Evolutionary conservation across 306 rosid genomes (phyloP).

Genomic region (Luffa aegyptiaca): DNA sequence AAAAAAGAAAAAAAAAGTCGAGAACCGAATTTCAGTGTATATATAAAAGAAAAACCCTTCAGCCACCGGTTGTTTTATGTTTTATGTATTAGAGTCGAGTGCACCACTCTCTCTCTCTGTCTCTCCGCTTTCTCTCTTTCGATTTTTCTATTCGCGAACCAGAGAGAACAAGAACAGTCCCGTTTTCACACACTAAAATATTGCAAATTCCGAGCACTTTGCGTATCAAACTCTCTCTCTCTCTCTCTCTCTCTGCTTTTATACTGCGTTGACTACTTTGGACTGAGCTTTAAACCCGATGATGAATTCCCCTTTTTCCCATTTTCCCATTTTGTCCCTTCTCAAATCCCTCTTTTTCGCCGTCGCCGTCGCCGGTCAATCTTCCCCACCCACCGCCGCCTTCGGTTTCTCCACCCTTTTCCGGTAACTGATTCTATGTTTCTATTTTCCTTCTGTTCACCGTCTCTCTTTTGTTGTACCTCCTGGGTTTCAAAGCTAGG

Average conservation of each 20-base stretch:
- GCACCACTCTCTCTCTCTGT: not conserved
- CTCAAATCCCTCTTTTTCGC: not conserved
- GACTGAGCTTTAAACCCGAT: not conserved
- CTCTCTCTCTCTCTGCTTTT: not conserved
- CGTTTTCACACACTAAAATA: constrained; percentile 5
- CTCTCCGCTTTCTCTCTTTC: not conserved
- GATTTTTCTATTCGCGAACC: not conserved
- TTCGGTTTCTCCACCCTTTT: not conserved
- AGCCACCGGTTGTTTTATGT: not conserved
- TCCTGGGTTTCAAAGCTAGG: not conserved
- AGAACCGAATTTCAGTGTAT: no score
- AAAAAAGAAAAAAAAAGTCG: no score
- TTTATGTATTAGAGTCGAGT: not conserved
- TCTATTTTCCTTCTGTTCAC: not conserved
- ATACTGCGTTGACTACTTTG: constrained; percentile 15
- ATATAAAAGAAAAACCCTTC: no score
- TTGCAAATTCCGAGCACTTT: not conserved
- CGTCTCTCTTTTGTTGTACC: not conserved
- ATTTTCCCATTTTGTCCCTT: not conserved
- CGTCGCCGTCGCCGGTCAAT: not conserved
- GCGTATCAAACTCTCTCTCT: constrained; percentile 8
- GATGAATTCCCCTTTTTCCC: not conserved
- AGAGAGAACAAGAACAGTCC: not conserved
- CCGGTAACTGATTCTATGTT: not conserved
- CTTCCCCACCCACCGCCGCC: not conserved